Evolutionary conservation across 73 alveolate genomes (phyloP), one percentile per base, ranked within the genome.

Genomic region (Paramecium pentaurelia): DNA sequence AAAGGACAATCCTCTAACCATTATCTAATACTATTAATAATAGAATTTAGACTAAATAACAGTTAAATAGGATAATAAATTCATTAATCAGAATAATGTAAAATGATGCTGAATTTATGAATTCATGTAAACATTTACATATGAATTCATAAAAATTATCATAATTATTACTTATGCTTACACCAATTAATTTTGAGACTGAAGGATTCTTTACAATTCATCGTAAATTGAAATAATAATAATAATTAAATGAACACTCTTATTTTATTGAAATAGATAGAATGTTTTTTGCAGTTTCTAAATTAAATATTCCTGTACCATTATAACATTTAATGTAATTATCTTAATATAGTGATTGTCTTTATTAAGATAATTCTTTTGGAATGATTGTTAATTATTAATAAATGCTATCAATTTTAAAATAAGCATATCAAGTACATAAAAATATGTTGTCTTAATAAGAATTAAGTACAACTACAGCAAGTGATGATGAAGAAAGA

Each of bases 401-500:
- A 80, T 80, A 42, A 42, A 34, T 80, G 58, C 25, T 80, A 7
- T 14, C 71, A n/a, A 36, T 80, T 4, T 45, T 80, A 20, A 45
- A 47, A n/a, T 42, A 80, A 25, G 58, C 91, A 0, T 75, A 38
- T 38, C 47, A 36, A 75, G 28, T 20, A 8, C 34, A 38, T 16
- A 75, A 75, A 42, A 75, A 75, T 42, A 75, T 75, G 44, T 80
- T 22, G 8, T 80, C 91, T 38, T 80, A 80, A 80, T 49, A 80
- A 45, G 91, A 80, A 80, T 80, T 80, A 14, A 80, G 91, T 80
- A 80, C 91, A 44, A 80, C 91, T 38, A 80, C 91, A 10, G 91
- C 91, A 44, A 45, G 77, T 45, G 91, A 80, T 80, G 91, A 80
- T 42, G 91, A 80, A n/a, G 91, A 80, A 44, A 40, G 75, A 80